Evolutionary conservation across 2,329 filamentous ascomycete species (phyloP), one percentile per base, ranked within the genome.

Genomic region (Exophiala mesophila): DNA sequence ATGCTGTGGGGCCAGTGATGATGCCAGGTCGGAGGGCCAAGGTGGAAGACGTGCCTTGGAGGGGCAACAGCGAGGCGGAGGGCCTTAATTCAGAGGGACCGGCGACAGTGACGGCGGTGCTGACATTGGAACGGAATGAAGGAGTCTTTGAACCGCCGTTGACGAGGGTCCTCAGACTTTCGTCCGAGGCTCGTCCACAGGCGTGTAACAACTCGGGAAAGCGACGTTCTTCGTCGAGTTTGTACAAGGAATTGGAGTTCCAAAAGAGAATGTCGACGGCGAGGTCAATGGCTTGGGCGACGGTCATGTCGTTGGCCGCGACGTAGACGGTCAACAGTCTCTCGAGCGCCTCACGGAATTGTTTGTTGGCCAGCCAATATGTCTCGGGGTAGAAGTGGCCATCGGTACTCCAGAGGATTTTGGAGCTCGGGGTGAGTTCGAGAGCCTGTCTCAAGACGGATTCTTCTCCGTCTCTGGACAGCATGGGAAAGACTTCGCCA

Each of bases 381-480:
- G 83, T 87, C 62, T 90, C 86, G 0, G 85, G 83, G 47, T 86
- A 85, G 62, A 77, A 85, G 58, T 89, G 84, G 0, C 85, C 86
- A 57, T 89, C 85, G 0, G 84, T 88, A 49, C 83, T 88, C 78
- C 84, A 90, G 0, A 90, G 64, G 0, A 92, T 71, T 64, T 90
- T 90, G 38, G 77, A 80, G 41, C 77, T 78, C 0, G 87, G 86
- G 16, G 80, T 83, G 3, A 90, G 62, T 60, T 94, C 87, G 6
- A 94, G 64, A 1, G 85, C 78, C 57, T 92, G 77, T 32, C 80
- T 77, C 9, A 94, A 52, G 1, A 88, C 75, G 0, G 70, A 69
- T 53, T 84, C 80, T 59, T 94, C 85, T 0, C 85, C 88, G 45
- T 87, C 79, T 36, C 82, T 76, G 50, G 82, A 89, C 26, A 92